Base-by-base conservation (phyloP, 805 yeast genomes). In the Barnettozyma sucrosica region DNA sequence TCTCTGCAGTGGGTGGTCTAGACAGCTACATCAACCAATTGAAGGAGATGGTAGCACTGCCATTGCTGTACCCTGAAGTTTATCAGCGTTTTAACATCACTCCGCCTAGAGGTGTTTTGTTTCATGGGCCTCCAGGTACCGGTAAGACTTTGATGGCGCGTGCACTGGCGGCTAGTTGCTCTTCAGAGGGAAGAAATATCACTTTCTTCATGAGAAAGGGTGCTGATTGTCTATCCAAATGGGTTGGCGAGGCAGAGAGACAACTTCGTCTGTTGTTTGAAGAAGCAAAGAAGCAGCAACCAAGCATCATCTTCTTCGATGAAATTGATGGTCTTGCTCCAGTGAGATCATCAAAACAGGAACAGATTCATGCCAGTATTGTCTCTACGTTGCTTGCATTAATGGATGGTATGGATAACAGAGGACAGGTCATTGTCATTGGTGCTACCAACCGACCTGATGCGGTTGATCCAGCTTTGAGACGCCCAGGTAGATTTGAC, bases 181-280 rank as follows among this genome's bases (percentile, higher is more conserved):
- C 96, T 0, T 80, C 95, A 0, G 82, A 86, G 16, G 82, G 83
- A 13, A 74, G 84, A 51, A 92, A 93, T 55, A 89, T 93, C 49
- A 89, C 99, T 0, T 93, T 93, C 61, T 93, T 89, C 67, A 93
- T 93, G 99, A 72, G 99, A 52, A 93, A 93, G 64, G 99, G 99
- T 54, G 98, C 99, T 0, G 99, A 93, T 65, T 86, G 95, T 62
- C 70, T 93, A 56, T 87, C 96, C 40, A 93, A 93, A 69, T 93
- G 99, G 99, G 98, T 93, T 4, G 99, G 99, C 59, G 99, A 93
- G 66, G 98, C 98, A 6, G 99, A 93, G 67, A 76, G 99, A 55
- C 98, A 93, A 64, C 71, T 93, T 51, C 71, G 99, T 50, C 70
- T 92, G 38, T 68, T 93, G 48, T 93, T 93, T 64, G 98, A 93